Evolutionary conservation across 2,329 filamentous ascomycete genomes (phyloP), one percentile per base, ranked within the genome.

Genomic region (Pseudopyrenochaeta lycopersici): DNA sequence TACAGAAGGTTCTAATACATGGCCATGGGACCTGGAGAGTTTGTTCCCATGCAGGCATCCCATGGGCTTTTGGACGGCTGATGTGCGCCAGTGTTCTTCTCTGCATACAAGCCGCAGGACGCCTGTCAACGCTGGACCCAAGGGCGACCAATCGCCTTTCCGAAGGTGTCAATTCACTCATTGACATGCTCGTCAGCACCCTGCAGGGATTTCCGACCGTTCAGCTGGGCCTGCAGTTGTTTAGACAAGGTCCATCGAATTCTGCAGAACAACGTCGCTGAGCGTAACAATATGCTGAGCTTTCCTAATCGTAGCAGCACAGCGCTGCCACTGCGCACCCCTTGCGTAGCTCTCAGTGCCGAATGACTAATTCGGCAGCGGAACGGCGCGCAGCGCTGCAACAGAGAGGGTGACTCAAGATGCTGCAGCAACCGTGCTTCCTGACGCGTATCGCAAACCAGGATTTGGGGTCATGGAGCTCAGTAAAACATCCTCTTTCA

Each of bases 371-470:
- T 40, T 38, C 51, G 58, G 58, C 54, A 58, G 54, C 64, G 66
- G 64, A 53, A 63, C 64, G 66, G 63, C 61, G 51, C 63, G 66
- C 51, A 52, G 52, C 54, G 46, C 55, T 60, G 55, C 58, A 62
- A 56, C 52, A 56, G 44, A 60, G 50, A 38, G 35, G 41, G 35
- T 50, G 44, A 47, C 46, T 49, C 41, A 43, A 46, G 58, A 56
- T 56, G 60, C 57, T 52, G 51, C 55, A 57, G 54, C 49, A 54
- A 52, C 49, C 50, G 49, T 51, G 54, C 54, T 47, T 52, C 39
- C 20, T 39, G 54, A 60, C 52, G 58, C 56, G 56, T 43, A 32
- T 30, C 39, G 48, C 43, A 48, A 45, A 27, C 35, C 46, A 43
- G 47, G 43, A 43, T 46, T 45, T 40, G 45, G 48, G 30, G 32